phyloP scores from a whole-genome alignment of 441 rosid genomes.

The Erodium trifolium region DNA sequence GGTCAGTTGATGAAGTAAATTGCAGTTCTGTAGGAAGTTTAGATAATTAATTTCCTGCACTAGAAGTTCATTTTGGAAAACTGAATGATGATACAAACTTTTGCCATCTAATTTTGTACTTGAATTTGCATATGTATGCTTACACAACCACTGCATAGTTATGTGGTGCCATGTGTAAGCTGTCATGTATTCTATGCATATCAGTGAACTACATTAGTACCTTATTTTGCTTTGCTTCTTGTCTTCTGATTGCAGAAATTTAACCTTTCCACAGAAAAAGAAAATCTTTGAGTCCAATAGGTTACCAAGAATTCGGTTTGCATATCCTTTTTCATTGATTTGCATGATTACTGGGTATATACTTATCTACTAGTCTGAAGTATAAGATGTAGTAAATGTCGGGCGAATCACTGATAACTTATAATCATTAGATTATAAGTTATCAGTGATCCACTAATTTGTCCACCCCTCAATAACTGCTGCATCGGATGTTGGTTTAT shows the following conservation, averaged over 20 bases:
- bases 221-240: neutral
- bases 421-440: neutral
- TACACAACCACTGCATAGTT: neutral
- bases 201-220: neutral
- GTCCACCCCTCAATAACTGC: neutral
- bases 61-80: neutral
- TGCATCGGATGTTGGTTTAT: neutral
- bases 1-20: neutral
- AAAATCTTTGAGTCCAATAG: neutral
- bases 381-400: neutral
- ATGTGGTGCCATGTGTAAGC: neutral
- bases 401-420: neutral
- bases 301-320: neutral
- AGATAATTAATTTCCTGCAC: neutral
- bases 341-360: neutral
- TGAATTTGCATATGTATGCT: neutral
- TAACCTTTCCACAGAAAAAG: neutral
- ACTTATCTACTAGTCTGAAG: neutral
- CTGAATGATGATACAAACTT: neutral
- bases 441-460: no score
- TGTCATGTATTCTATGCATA: neutral
- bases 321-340: neutral
- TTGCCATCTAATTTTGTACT: neutral
- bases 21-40: neutral
- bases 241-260: neutral